Evolutionary conservation across 1,284 basidiomycete species (phyloP), one percentile per base, ranked within the genome.

Genomic region (Pascua sp.): DNA sequence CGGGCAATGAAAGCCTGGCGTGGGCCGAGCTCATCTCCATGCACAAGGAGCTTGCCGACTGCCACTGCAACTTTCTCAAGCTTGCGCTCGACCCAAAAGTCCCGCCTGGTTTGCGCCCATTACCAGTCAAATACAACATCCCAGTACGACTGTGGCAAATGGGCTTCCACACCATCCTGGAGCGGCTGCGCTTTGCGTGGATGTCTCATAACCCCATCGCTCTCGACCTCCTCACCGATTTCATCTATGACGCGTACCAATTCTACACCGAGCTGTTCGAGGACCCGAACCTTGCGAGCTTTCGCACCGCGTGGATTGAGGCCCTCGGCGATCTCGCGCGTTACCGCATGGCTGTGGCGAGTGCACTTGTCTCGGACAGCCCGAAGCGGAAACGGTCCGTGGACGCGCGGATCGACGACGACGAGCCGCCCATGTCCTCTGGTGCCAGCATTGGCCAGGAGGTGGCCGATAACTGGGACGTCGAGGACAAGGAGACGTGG

Each of bases 401-500:
- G 51, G 68, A 53, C 9, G 53, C 60, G 8, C 47, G 57, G 15
- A 62, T 59, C 16, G 66, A 69, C 37, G 65, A 70, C 11, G 69
- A 67, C 42, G 60, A 63, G 11, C 63, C 71, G 39, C 64, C 72
- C 5, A 42, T 63, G 16, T 63, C 63, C 5, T 71, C 47, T 81
- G 86, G 53, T 81, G 85, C 51, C 83, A 93, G 48, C 85, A 90
- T 98, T 42, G 95, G 95, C 4, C 79, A 89, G 46, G 89, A 86
- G 24, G 93, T 95, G 0, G 89, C 93, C 0, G 84, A 89, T 13
- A 80, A 86, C 64, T 85, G 97, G 82, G 89, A 92, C 58, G 82
- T 94, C 47, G 89, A 92, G 68, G 95, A 98, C 77, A 88, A 90
- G 70, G 93, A 96, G 70, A 84, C 88, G 4, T 99, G 95, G 96